phyloP scores from a whole-genome alignment of 169 alveolate species.

The Fabrea salina region DNA sequence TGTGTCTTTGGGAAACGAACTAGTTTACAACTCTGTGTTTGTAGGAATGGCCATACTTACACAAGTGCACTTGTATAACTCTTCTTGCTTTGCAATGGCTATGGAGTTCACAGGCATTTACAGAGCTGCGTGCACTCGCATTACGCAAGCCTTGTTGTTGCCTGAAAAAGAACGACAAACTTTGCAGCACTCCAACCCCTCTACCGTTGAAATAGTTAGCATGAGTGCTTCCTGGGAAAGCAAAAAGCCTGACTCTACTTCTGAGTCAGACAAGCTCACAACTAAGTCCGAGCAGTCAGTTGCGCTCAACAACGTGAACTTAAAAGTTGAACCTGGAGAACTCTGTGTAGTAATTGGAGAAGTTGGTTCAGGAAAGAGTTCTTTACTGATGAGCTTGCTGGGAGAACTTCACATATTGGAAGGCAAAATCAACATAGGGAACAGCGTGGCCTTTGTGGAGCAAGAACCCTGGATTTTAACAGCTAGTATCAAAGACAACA shows the following conservation, averaged over 20 bases:
- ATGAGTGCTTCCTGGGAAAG: no score
- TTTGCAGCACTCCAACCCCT: no score
- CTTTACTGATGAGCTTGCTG: not conserved
- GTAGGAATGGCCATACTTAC: not conserved
- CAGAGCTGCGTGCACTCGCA: no score
- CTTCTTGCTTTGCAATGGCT: not conserved
- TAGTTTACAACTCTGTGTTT: not conserved
- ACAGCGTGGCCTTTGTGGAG: constrained; percentile 10
- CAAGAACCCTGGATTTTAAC: constrained; percentile 25
- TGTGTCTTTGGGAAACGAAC: not conserved
- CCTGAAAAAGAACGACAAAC: no score
- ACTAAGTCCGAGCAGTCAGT: no score
- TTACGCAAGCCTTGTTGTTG: no score
- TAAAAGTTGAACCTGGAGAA: not conserved
- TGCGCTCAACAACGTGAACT: not conserved
- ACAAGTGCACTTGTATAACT: not conserved
- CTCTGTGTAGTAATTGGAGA: not conserved
- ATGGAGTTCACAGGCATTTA: no score
- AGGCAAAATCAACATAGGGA: not conserved
- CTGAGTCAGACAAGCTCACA: not conserved
- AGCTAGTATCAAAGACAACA: constrained; percentile 24
- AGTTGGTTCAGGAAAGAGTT: constrained; percentile 29
- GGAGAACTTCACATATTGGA: not conserved
- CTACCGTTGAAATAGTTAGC: no score
- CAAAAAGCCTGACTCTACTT: not conserved